These are phyloP conservation scores for Nyssa sinensis DNA, from an alignment of 148 eudicot genomes.

Conservation along the genomic window DNA sequence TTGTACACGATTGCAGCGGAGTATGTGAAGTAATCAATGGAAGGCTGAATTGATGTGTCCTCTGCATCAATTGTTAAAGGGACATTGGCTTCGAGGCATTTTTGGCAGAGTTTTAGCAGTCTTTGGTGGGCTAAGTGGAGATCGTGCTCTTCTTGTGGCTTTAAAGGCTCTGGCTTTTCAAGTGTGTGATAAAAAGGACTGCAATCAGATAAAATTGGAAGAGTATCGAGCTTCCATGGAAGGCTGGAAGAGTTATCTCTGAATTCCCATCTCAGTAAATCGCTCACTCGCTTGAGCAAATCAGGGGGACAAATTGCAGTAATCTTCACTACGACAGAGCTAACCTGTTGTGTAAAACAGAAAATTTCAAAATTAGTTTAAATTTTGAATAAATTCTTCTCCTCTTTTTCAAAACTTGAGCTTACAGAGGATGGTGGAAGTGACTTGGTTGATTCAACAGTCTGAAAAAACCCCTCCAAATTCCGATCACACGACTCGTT, in stretches of 20 bases:
- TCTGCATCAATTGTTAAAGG: constrained; percentile 85
- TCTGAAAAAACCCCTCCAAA: constrained; percentile 39
- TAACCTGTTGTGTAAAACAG: constrained; percentile 43
- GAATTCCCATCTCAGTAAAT: constrained; percentile 78
- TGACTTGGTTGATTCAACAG: constrained; percentile 50
- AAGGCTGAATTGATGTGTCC: constrained; percentile 75
- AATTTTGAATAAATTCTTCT: no score
- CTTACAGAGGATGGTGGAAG: constrained; percentile 65
- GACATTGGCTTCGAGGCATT: constrained; percentile 56
- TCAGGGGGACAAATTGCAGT: constrained; percentile 68
- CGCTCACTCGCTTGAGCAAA: constrained; percentile 60
- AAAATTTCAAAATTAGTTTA: no score
- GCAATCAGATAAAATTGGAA: constrained; percentile 60
- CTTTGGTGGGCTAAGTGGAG: no score
- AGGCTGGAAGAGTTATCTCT: constrained; percentile 55
- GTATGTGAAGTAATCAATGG: constrained; percentile 80
- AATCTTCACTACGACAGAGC: constrained; percentile 79
- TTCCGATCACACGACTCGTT: constrained; percentile 60
- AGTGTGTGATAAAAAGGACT: constrained; percentile 88
- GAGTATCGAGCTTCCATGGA: constrained; percentile 76
- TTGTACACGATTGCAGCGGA: constrained; percentile 52
- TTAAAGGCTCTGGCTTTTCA: constrained; percentile 56
- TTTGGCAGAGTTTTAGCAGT: constrained; percentile 44
- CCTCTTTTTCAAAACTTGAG: neutral
- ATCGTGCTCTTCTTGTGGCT: no score